Base-by-base conservation (phyloP, 2,329 filamentous ascomycete species). In the Colletotrichum eremochloae region DNA sequence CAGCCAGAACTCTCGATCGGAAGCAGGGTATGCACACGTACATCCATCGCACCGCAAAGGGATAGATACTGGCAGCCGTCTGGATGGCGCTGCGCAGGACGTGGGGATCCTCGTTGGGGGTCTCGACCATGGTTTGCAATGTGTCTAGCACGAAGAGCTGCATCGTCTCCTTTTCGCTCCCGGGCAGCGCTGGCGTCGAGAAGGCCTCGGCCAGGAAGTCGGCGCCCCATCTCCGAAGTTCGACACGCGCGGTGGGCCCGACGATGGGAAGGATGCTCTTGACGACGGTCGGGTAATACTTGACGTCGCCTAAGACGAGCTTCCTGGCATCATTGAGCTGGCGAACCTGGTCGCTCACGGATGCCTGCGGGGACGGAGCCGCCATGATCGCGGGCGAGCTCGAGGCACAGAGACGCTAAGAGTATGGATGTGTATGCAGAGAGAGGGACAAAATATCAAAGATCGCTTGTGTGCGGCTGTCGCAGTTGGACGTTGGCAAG, bases 191-290 rank as follows among this genome's bases (percentile, higher is more conserved):
- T n/a, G 97, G 96, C 72, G 94, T 97, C 69, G 96, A 93, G 84
- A 99, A 98, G 2, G 95, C 95, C 85, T 99, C 96, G 68, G 96
- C 95, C 55, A 99, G 87, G 80, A 99, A 99, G 74, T 98, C 95
- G 74, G 95, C 92, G 36, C 96, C 96, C 96, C 96, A 99, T 92
- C 95, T 88, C 82, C 95, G 93, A 78, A 98, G 86, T 82, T 97
- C 94, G 68, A 97, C 84, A 73, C 90, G 88, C 75, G 94, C 89
- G 75, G 88, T 87, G 63, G 93, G 90, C 73, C 92, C 91, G 82
- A 98, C 93, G 78, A 98, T 95, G 68, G 95, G 95, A n/a, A 98
- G 86, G 74, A 98, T 94, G 60, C 94, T 95, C 79, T 94, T 93
- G 74, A 99, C 92, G 80, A 99, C 96, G 81, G 94, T 94, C 63